phyloP scores from a whole-genome alignment of 2,329 filamentous ascomycete genomes.

The Aspergillus latus region DNA sequence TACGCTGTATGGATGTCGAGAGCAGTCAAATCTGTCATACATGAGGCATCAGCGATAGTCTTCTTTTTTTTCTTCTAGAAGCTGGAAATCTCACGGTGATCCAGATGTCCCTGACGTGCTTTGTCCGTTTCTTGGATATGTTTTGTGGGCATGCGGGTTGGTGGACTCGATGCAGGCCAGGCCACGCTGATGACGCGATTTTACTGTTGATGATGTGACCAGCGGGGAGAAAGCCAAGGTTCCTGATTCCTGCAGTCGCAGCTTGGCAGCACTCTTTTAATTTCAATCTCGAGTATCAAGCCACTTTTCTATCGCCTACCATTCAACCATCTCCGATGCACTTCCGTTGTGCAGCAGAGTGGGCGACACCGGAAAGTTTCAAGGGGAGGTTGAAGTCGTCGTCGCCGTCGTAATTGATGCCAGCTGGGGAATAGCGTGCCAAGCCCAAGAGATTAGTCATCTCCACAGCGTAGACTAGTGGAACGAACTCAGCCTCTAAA shows the following conservation, averaged over 20 bases:
- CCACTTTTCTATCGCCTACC: not conserved
- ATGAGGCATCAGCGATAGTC: not conserved
- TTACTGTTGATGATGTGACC: constrained; percentile 32
- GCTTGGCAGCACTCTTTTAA: not conserved
- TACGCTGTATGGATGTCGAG: not conserved
- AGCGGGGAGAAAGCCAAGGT: constrained; percentile 16
- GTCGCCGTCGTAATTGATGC: not conserved
- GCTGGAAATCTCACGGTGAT: not conserved
- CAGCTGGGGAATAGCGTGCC: not conserved
- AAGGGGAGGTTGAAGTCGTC: not conserved
- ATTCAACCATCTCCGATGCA: not conserved
- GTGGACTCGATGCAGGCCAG: not conserved
- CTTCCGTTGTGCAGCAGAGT: not conserved
- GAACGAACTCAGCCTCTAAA: too few relatives aligned
- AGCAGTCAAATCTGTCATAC: not conserved
- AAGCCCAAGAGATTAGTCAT: not conserved
- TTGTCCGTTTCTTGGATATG: not conserved
- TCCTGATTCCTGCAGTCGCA: not conserved
- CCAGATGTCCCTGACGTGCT: not conserved
- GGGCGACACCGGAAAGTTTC: not conserved
- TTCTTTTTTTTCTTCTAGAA: not conserved
- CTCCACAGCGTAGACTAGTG: not conserved
- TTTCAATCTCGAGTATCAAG: not conserved
- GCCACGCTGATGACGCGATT: constrained; percentile 35
- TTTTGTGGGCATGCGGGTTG: not conserved